Evolutionary conservation across 148 eudicot genomes (phyloP).

Genomic region (Cornus suecica): DNA sequence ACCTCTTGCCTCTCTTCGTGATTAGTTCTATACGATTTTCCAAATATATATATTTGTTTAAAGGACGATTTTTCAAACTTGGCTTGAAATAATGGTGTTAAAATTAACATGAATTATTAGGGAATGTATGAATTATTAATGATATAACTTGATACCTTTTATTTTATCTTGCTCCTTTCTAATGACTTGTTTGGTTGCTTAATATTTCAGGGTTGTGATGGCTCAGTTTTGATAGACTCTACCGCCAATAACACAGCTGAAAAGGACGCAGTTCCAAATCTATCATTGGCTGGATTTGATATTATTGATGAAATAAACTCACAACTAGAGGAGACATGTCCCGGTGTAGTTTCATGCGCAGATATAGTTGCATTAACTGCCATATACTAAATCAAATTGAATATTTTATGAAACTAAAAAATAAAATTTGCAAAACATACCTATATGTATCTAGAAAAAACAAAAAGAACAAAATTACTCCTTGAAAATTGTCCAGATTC

Average conservation of each 20-base stretch:
- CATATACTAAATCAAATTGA: constrained; percentile 30
- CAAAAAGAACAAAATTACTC: no score
- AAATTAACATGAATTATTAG: no score
- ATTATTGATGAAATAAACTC: constrained; percentile 46
- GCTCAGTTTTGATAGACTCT: constrained; percentile 37
- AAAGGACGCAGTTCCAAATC: constrained; percentile 40
- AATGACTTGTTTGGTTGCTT: neutral
- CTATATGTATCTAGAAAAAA: no score
- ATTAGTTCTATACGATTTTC: no score
- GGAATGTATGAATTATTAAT: no score
- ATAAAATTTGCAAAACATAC: no score
- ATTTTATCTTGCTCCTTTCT: no score
- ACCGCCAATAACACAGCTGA: constrained; percentile 25
- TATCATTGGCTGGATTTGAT: constrained; percentile 39
- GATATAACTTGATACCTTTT: neutral
- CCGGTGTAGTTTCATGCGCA: constrained; percentile 48
- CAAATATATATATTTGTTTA: no score
- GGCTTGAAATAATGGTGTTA: no score
- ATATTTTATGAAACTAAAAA: neutral
- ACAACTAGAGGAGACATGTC: constrained; percentile 37
- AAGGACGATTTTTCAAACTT: no score
- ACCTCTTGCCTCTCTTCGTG: no score
- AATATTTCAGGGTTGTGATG: constrained; percentile 55
- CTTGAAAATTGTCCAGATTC: no score
- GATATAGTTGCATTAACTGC: constrained; percentile 49